Evolutionary conservation across 2,329 filamentous ascomycete genomes (phyloP).

Genomic region (Macrophomina tecta): DNA sequence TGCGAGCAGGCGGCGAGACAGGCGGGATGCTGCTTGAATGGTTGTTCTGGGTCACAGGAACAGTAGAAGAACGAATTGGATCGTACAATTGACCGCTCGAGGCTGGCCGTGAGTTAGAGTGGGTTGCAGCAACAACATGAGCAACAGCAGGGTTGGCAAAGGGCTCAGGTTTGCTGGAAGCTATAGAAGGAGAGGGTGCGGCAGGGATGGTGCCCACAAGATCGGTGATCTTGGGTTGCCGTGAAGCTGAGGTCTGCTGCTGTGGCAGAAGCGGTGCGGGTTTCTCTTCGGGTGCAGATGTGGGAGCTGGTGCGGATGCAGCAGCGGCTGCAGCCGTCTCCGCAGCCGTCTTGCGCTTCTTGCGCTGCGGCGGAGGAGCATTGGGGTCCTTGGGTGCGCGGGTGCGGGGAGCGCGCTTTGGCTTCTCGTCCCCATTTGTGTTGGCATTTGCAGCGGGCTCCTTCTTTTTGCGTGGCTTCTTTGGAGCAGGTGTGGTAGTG

Average conservation of each 20-base stretch:
- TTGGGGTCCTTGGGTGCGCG: conserved; percentile 57
- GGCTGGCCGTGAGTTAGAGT: conserved; percentile 58
- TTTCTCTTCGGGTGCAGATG: conserved; percentile 18
- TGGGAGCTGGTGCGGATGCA: conserved; percentile 26
- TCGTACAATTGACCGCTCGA: conserved; percentile 86
- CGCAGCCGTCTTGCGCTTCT: conserved; percentile 47
- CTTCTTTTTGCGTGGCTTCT: conserved; percentile 52
- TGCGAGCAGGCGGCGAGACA: conserved; percentile 53
- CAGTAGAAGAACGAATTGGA: conserved; percentile 73
- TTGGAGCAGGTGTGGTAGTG: conserved; percentile 43
- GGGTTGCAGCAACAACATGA: conserved; percentile 51
- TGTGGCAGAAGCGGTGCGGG: conserved; percentile 28
- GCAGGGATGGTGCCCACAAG: conserved; percentile 39
- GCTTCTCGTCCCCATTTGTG: conserved; percentile 48
- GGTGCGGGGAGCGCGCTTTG: conserved; percentile 53
- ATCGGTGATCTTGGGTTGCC: conserved; percentile 50
- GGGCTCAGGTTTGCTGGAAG: conserved; percentile 25
- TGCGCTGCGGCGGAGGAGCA: conserved; percentile 53
- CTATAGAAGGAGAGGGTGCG: conserved; percentile 15
- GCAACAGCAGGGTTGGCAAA: conserved; percentile 46
- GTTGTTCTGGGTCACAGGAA: conserved; percentile 46
- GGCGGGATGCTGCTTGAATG: conserved; percentile 52
- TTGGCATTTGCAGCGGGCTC: conserved; percentile 40
- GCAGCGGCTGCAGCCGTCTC: conserved; percentile 22
- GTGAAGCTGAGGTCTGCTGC: conserved; percentile 34